phyloP scores from a whole-genome alignment of 2,329 filamentous ascomycete genomes.

The Epichloe brachyelytri region DNA sequence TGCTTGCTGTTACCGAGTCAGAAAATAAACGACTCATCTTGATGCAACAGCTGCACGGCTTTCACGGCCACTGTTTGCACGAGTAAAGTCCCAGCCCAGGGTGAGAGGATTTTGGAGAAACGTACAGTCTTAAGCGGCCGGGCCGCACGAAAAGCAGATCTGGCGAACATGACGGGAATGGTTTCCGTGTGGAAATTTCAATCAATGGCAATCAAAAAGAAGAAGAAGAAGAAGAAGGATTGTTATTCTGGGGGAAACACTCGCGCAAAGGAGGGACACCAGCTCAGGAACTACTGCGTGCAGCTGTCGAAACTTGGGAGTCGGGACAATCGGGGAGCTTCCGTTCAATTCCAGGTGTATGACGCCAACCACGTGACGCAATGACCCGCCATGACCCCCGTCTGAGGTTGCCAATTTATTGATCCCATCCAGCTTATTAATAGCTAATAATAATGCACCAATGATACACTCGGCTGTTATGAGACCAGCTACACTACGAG shows the following conservation, averaged over 20 bases:
- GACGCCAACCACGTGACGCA: slow-evolving; percentile 6
- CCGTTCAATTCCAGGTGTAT: not conserved
- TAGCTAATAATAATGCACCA: not conserved
- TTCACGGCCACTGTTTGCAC: not conserved
- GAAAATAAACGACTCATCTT: not conserved
- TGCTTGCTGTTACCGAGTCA: slow-evolving; percentile 23
- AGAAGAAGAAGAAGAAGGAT: not conserved
- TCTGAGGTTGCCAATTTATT: not conserved
- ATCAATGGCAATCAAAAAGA: not conserved
- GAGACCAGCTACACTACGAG: not conserved
- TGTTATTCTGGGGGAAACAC: not conserved
- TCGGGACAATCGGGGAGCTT: not conserved
- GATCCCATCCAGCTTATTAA: not conserved
- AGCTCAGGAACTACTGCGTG: not conserved
- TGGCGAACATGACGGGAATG: slow-evolving; percentile 47
- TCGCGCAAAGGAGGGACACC: not conserved
- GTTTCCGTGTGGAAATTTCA: slow-evolving; percentile 11
- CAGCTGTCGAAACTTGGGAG: not conserved
- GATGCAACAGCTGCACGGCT: not conserved
- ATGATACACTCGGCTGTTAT: not conserved
- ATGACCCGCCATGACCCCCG: not conserved
- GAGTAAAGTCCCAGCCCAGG: not conserved
- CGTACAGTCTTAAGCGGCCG: slow-evolving; percentile 55
- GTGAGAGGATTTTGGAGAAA: not conserved
- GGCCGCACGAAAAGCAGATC: slow-evolving; percentile 49